phyloP scores from a whole-genome alignment of 208 protist genomes.

The Wallacemonas sp. region DNA sequence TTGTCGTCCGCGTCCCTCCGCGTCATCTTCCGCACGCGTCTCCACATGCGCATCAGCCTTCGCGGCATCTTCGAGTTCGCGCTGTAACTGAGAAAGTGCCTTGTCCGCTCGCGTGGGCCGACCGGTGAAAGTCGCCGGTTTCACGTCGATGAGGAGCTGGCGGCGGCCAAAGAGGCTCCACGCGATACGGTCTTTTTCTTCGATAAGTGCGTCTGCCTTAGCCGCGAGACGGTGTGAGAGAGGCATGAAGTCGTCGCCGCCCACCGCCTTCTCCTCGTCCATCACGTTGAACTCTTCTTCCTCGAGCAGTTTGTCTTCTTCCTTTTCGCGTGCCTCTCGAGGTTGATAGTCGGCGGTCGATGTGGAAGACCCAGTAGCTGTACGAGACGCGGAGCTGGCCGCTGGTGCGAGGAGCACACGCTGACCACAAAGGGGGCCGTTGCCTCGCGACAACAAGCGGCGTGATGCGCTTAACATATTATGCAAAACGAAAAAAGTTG shows the following conservation, averaged over 20 bases:
- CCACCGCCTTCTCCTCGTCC: conserved; percentile 25
- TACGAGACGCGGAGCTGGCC: background rate
- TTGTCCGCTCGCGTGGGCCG: conserved; percentile 40
- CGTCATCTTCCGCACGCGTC: no score
- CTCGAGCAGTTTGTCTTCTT: conserved; percentile 57
- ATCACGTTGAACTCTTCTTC: conserved; percentile 76
- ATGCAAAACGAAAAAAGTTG: conserved; percentile 1
- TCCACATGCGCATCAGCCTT: no score
- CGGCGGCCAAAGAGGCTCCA: conserved; percentile 53
- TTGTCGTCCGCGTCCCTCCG: no score
- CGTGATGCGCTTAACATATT: background rate
- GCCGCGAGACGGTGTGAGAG: conserved; percentile 41
- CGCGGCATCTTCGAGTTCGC: background rate
- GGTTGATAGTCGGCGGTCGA: conserved; percentile 2
- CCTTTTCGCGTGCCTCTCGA: conserved; percentile 28
- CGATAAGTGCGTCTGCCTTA: conserved; percentile 64
- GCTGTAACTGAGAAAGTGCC: conserved; percentile 25
- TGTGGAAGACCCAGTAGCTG: background rate
- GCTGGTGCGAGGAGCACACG: background rate
- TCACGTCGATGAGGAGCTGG: conserved; percentile 60
- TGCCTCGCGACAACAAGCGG: no score
- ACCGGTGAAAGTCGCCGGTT: conserved; percentile 35
- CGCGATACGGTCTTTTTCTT: conserved; percentile 58
- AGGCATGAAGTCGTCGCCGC: conserved; percentile 47
- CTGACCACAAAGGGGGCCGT: background rate